A percentile compares a stretch with the other conserved stretches of the same genome.
phyloP scores from a whole-genome alignment of 768 basidiomycete species.

The Tulasnella sp. region DNA sequence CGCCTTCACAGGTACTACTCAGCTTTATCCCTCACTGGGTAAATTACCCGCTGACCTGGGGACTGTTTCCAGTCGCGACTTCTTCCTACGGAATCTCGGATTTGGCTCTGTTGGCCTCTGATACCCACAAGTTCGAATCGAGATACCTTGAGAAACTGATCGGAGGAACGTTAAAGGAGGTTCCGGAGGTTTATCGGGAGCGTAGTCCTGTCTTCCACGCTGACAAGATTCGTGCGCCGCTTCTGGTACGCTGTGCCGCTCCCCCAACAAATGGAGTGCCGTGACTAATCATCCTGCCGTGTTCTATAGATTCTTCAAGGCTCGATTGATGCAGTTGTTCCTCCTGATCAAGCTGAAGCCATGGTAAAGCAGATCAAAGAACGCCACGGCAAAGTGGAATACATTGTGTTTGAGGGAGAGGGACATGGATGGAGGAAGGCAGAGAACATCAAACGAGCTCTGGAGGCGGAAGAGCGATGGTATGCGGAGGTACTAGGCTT shows the following conservation, averaged over 20 bases:
- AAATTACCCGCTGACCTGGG: background rate
- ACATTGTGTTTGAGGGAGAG: conserved; percentile 51
- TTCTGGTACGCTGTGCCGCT: conserved; percentile 41
- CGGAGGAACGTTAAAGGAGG: conserved; percentile 42
- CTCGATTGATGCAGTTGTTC: conserved; percentile 49
- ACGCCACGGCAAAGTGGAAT: conserved; percentile 43
- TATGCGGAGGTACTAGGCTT: conserved; percentile 37
- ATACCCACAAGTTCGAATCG: conserved; percentile 65
- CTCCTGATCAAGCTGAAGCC: conserved; percentile 47
- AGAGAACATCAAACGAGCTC: conserved; percentile 41
- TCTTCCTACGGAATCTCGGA: conserved; percentile 63
- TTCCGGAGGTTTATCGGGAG: conserved; percentile 46
- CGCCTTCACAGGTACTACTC: conserved; percentile 34
- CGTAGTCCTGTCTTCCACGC: conserved; percentile 56
- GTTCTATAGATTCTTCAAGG: conserved; percentile 54
- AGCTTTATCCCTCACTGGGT: background rate
- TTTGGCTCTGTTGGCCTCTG: conserved; percentile 40
- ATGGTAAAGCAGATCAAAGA: conserved; percentile 45
- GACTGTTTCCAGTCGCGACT: conserved; percentile 33
- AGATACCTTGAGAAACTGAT: conserved; percentile 48
- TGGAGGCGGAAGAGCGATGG: conserved; percentile 42
- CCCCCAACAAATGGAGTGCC: background rate
- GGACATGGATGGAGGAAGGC: conserved; percentile 53
- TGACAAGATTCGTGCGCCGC: conserved; percentile 46
- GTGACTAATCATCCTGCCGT: background rate